These are phyloP conservation scores for Taphrina betulina DNA, from an alignment of 1,139 yeast genomes.

Conservation along the genomic window DNA sequence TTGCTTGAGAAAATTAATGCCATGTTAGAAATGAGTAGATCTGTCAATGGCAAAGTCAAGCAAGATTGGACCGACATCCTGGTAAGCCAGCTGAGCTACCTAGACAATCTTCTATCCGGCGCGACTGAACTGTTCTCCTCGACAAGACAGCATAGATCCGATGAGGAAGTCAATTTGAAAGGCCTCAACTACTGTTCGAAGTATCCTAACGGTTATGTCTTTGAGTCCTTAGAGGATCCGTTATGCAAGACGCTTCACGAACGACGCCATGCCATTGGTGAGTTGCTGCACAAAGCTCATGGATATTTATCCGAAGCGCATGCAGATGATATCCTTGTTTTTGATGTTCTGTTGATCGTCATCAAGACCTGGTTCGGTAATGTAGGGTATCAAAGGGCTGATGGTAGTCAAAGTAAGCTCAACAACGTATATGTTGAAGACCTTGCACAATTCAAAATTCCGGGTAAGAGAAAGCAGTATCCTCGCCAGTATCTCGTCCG, in stretches of 20 bases:
- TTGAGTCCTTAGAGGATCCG: conserved; percentile 57
- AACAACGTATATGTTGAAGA: conserved; percentile 51
- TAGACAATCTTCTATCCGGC: conserved; percentile 34
- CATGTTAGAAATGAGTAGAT: not conserved
- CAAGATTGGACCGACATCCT: conserved; percentile 32
- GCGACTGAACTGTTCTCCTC: conserved; percentile 38
- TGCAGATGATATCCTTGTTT: conserved; percentile 68
- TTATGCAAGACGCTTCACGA: conserved; percentile 62
- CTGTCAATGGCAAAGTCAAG: conserved; percentile 19
- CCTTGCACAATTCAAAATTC: conserved; percentile 51
- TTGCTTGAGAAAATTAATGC: conserved; percentile 3
- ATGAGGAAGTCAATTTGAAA: conserved; percentile 23
- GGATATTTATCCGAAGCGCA: conserved; percentile 53
- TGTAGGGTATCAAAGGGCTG: conserved; percentile 70
- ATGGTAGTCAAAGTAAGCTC: conserved; percentile 56
- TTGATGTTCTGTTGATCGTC: conserved; percentile 64
- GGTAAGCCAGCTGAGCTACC: conserved; percentile 24
- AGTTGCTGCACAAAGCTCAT: conserved; percentile 61
- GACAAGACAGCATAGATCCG: conserved; percentile 16
- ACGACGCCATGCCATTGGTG: conserved; percentile 63
- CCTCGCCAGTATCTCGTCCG: conserved; percentile 77
- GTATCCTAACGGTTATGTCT: conserved; percentile 51
- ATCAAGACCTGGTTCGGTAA: conserved; percentile 80
- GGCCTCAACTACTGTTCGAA: conserved; percentile 33
- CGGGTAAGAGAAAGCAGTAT: conserved; percentile 64